Conservation (phyloP, 495 filamentous ascomycete genomes). For the Terfezia boudieri region DNA sequence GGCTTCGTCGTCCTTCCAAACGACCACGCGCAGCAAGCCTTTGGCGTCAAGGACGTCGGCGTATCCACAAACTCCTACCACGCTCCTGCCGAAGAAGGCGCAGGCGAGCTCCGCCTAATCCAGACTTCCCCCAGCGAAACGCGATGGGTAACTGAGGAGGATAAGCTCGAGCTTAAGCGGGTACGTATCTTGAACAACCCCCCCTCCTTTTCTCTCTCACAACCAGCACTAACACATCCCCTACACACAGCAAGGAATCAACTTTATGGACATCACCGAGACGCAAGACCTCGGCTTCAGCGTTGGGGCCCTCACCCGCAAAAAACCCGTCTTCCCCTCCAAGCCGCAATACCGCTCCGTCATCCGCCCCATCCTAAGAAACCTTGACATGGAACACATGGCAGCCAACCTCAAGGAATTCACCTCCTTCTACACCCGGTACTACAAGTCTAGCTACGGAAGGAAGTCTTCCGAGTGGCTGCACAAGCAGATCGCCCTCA, state of each 20-base stretch:
- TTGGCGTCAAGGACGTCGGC: conserved; percentile 1
- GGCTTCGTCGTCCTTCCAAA: conserved; percentile 12
- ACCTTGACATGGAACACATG: conserved; percentile 60
- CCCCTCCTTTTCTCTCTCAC: too few species aligned
- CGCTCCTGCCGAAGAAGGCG: conserved; percentile 7
- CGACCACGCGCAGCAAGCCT: conserved; percentile 4
- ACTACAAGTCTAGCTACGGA: conserved; percentile 71
- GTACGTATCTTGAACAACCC: conserved; percentile 28
- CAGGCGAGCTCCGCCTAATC: conserved; percentile 42
- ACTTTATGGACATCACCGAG: conserved; percentile 90
- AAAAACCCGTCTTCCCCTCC: conserved; percentile 26
- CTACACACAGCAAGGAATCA: conserved; percentile 42
- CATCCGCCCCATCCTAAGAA: conserved; percentile 40
- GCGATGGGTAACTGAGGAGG: conserved; percentile 71
- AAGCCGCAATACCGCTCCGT: conserved; percentile 42
- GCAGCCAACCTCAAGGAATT: conserved; percentile 51
- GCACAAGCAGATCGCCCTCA: conserved; percentile 44
- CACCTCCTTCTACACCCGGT: conserved; percentile 66
- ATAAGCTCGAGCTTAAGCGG: conserved; percentile 77
- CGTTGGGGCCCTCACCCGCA: conserved; percentile 6
- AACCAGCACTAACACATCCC: not conserved
- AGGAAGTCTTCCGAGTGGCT: conserved; percentile 83
- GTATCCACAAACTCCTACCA: conserved; percentile 16
- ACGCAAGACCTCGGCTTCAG: conserved; percentile 31
- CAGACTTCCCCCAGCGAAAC: conserved; percentile 73